Base-by-base conservation (phyloP, 225 moss, liverwort and hornwort genomes). In the Sphagnum contortum region DNA sequence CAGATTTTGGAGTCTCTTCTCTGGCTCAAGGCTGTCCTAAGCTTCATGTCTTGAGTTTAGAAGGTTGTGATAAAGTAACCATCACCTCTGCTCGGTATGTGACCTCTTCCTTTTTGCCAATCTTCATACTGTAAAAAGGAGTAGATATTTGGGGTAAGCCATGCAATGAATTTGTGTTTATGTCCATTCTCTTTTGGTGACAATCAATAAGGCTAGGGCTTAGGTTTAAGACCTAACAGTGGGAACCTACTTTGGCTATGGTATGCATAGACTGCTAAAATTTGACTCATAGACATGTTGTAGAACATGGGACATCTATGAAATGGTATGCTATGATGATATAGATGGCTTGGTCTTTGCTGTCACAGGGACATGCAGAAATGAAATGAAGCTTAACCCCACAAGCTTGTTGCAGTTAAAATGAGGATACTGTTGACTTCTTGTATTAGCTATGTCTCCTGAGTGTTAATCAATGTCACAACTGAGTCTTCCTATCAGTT, bases 21-120 rank as follows among this genome's bases (percentile, higher is more conserved):
- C 69, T 94, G 66, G 85, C 87, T 49, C 91, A 94, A 67, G 94
- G 94, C 49, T 94, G 94, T 73, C 76, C 83, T 48, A 74, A 71
- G 60, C 73, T 94, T 59, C 80, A 87, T 58, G 89, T 91, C 58
- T 80, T 94, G 48, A 89, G 87, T 65, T 70, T 91, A 64, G 81
- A 82, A 75, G 87, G 89, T 66, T 94, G 94, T 69, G 50, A 57
- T 11, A 87, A 77, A 60, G 73, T 94, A 48, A 79, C 79, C 48
- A 45, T 72, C 53, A 74, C 81, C 44, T 84, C 94, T 10, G 81
- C 87, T 47, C 80, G 91, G 94, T 91, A 75, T 7, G 59, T 45
- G 49, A 12, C 45, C 11, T 11, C 11, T 4, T 11, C 5, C 11
- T 11, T 13, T 4, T 11, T 10, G 6, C 53, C 6, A 53, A 53